Evolutionary conservation across 805 yeast species (phyloP).

Genomic region (Saturnispora dispora): DNA sequence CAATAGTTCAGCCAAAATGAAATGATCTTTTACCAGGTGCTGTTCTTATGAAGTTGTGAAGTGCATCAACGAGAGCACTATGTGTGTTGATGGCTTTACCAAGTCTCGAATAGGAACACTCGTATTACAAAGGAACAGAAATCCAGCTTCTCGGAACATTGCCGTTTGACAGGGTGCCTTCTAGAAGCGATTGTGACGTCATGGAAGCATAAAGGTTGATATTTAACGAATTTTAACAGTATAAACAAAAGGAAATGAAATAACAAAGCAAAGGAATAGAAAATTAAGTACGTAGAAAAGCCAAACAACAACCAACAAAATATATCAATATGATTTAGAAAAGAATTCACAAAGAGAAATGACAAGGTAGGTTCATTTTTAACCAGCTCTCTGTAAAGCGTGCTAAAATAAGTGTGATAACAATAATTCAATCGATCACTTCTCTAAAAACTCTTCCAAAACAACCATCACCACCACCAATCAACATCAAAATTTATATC

Average conservation of each 20-base stretch:
- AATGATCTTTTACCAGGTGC: background rate
- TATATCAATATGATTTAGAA: slow-evolving; percentile 3
- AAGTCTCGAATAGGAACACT: background rate
- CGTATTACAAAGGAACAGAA: background rate
- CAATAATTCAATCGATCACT: background rate
- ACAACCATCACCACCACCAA: background rate
- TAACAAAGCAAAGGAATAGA: slow-evolving; percentile 3
- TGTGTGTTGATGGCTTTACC: background rate
- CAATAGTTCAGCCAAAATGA: background rate
- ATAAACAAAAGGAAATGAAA: slow-evolving; percentile 1
- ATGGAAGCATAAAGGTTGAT: background rate
- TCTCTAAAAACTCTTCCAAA: slow-evolving; percentile 3
- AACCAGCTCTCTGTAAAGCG: slow-evolving; percentile 5
- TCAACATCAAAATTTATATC: background rate
- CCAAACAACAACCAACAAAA: slow-evolving; percentile 1
- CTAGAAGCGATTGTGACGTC: background rate
- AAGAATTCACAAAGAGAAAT: slow-evolving; percentile 5
- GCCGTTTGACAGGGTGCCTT: background rate
- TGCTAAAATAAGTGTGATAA: slow-evolving; percentile 1
- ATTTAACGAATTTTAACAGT: background rate
- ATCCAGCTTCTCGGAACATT: background rate
- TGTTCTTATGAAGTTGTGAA: background rate
- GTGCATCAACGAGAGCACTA: background rate
- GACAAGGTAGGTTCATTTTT: background rate
- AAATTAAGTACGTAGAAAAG: slow-evolving; percentile 5